Base-by-base conservation (phyloP, 805 yeast genomes). In the Kazachstania taianensis region DNA sequence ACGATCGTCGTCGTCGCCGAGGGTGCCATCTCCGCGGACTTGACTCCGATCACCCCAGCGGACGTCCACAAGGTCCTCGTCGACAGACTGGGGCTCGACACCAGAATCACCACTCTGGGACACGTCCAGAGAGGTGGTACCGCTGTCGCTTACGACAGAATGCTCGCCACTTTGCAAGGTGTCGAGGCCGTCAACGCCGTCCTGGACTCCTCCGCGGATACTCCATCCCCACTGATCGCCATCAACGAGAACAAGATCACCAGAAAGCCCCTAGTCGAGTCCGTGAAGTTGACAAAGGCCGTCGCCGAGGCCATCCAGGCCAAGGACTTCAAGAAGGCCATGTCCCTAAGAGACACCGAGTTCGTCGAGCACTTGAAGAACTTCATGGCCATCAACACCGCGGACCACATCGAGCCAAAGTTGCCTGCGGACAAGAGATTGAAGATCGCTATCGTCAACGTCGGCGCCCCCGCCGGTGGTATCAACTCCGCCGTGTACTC, bases 81-180 rank as follows among this genome's bases (percentile, higher is more conserved):
- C 14, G 71, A 68, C 31, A 72, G 69, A 44, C 59, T 81, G 40
- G 85, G 85, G 8, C 61, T 81, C 35, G 94, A 81, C 53, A 81
- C 89, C 5, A 68, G 94, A 62, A 69, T 79, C 48, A 80, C 89
- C 33, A 78, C 81, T 4, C 62, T 80, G 48, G 89, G 89, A 17
- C 89, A 80, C 47, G 87, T 80, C 29, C 89, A 80, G 62, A 69
- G 89, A 63, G 89, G 89, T 62, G 89, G 89, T 52, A 69, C 80
- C 16, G 85, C 89, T 1, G 84, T 77, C 33, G 84, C 86, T 1
- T 76, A 63, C 48, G 89, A 80, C 55, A 65, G 89, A 49, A 57
- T 74, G 50, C 59, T 81, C 43, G 86, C 86, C 24, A 80, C 89
- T 16, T 53, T 80, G 44, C 89, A 80, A 65, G 89, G 87, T 62